Percentiles rank a stretch among this genome's conserved stretches.
These are phyloP conservation scores for Dictyophora rubrovolvata DNA, from an alignment of 768 basidiomycete species.

Conservation along the genomic window DNA sequence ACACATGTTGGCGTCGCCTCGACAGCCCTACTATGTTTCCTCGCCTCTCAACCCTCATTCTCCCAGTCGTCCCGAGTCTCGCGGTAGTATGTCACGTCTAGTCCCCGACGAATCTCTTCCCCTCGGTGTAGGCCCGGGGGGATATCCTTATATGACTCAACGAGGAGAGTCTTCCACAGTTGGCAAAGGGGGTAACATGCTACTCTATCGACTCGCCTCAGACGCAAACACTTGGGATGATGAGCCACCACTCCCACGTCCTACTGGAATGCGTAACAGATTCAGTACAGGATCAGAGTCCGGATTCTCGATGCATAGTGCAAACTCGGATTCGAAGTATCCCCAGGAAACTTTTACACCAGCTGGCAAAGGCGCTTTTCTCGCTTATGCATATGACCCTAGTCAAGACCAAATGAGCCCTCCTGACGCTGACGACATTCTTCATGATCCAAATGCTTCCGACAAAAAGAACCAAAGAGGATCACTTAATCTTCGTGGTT, in stretches of 20 bases:
- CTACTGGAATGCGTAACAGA: slow-evolving; percentile 17
- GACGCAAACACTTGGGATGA: slow-evolving; percentile 24
- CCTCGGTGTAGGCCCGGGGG: not conserved
- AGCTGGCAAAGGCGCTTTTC: slow-evolving; percentile 27
- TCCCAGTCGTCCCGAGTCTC: slow-evolving; percentile 8
- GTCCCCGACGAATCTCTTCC: slow-evolving; percentile 2
- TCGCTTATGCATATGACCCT: slow-evolving; percentile 68
- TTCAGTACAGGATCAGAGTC: slow-evolving; percentile 42
- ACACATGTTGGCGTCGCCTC: not conserved
- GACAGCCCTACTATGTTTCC: slow-evolving; percentile 24
- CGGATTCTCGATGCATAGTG: slow-evolving; percentile 37
- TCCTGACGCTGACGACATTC: slow-evolving; percentile 62
- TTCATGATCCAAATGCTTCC: slow-evolving; percentile 51
- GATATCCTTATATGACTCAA: slow-evolving; percentile 4
- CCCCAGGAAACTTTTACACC: slow-evolving; percentile 22
- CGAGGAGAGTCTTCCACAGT: not conserved
- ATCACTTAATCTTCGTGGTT: slow-evolving; percentile 33
- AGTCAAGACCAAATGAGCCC: slow-evolving; percentile 40
- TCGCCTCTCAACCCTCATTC: slow-evolving; percentile 42
- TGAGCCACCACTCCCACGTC: slow-evolving; percentile 25
- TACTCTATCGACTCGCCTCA: slow-evolving; percentile 52
- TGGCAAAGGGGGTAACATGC: slow-evolving; percentile 44
- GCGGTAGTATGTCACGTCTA: slow-evolving; percentile 8
- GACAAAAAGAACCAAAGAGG: slow-evolving; percentile 21
- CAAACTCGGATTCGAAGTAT: slow-evolving; percentile 56